These are phyloP conservation scores for Mycena galericulata DNA, from an alignment of 768 basidiomycete genomes.

Conservation along the genomic window DNA sequence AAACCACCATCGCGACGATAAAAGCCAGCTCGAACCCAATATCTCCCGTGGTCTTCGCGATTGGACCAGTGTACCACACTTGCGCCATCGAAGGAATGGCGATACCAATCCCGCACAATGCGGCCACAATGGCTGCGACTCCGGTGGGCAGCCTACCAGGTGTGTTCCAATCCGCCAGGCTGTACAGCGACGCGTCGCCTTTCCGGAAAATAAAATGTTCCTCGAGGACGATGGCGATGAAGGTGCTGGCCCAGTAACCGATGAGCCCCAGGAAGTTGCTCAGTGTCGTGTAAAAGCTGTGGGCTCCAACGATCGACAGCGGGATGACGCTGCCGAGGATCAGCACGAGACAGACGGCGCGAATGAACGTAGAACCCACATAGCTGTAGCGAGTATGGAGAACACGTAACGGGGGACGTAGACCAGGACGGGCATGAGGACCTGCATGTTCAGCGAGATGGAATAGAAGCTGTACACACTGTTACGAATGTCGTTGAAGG, in stretches of 20 bases:
- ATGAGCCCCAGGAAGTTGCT: conserved; percentile 82
- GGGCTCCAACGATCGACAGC: conserved; percentile 79
- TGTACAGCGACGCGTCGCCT: conserved; percentile 64
- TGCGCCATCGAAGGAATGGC: conserved; percentile 80
- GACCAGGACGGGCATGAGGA: conserved; percentile 69
- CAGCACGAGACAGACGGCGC: neutral
- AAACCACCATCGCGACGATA: conserved; percentile 62
- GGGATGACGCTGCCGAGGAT: conserved; percentile 67
- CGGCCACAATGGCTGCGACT: conserved; percentile 70
- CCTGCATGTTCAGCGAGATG: conserved; percentile 78
- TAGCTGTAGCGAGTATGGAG: conserved; percentile 75
- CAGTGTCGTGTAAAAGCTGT: conserved; percentile 77
- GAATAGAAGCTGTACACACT: conserved; percentile 68
- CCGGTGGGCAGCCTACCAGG: conserved; percentile 72
- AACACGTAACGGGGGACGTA: conserved; percentile 82
- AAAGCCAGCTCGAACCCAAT: conserved; percentile 87
- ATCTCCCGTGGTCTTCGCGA: conserved; percentile 77
- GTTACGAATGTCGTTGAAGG: neutral
- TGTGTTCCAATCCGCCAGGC: conserved; percentile 67
- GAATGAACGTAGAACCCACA: conserved; percentile 57
- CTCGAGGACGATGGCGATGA: conserved; percentile 68
- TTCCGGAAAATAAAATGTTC: conserved; percentile 80
- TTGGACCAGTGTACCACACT: conserved; percentile 82
- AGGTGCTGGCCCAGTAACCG: conserved; percentile 77
- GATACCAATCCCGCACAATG: conserved; percentile 64